Conservation (phyloP, 805 yeast genomes). For the Yamadazyma insecticola region DNA sequence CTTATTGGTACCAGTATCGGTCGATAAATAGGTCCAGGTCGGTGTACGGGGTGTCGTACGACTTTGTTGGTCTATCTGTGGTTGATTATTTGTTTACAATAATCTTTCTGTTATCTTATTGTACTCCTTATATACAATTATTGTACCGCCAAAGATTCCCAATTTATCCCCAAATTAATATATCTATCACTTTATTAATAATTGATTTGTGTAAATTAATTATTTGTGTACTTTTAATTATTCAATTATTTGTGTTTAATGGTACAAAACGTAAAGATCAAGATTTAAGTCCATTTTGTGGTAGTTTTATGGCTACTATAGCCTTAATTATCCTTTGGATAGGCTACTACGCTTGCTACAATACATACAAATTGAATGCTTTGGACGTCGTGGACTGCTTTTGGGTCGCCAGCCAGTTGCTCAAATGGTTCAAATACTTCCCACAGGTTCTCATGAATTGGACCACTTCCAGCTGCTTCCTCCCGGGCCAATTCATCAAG, state of each 20-base stretch:
- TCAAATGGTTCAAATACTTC: slow-evolving; percentile 19
- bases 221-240: slow-evolving; percentile 1
- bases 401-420: slow-evolving; percentile 30
- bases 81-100: slow-evolving; percentile 3
- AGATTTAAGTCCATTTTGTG: slow-evolving; percentile 4
- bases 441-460: slow-evolving; percentile 43
- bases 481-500: slow-evolving; percentile 1
- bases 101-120: slow-evolving; percentile 1
- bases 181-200: background rate
- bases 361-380: slow-evolving; percentile 7
- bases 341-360: slow-evolving; percentile 6
- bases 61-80: slow-evolving; percentile 17
- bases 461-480: slow-evolving; percentile 1
- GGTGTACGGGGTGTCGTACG: slow-evolving; percentile 36
- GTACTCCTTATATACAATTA: background rate
- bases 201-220: slow-evolving; percentile 2
- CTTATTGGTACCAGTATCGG: slow-evolving; percentile 4
- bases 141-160: slow-evolving; percentile 7
- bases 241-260: slow-evolving; percentile 3
- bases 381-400: slow-evolving; percentile 39
- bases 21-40: slow-evolving; percentile 22
- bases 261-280: slow-evolving; percentile 7
- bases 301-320: slow-evolving; percentile 1
- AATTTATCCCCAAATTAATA: slow-evolving; percentile 2
- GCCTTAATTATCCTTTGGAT: slow-evolving; percentile 1